A percentile compares a stretch with the other conserved stretches of the same genome.
Conservation (phyloP, 2,329 filamentous ascomycete genomes). For the Epichloe sp. region DNA sequence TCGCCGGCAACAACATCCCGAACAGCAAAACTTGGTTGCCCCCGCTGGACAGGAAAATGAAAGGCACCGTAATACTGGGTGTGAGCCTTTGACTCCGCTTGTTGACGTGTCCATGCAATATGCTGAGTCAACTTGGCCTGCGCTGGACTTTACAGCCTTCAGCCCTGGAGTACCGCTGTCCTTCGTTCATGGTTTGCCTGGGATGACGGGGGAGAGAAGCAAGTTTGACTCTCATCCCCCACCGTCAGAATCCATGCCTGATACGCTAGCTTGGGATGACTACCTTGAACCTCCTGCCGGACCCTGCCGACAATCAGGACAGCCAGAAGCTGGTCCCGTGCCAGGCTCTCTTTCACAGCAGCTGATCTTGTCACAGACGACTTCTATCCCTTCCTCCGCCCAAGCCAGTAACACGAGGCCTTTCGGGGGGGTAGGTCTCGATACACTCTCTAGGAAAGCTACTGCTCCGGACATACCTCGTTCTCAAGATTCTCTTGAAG, state of each 20-base stretch:
- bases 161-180: conserved; percentile 19
- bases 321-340: conserved; percentile 13
- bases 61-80: conserved; percentile 27
- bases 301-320: neutral
- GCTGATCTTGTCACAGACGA: conserved; percentile 36
- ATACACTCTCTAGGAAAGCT: conserved; percentile 27
- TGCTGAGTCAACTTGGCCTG: conserved; percentile 18
- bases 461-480: conserved; percentile 16
- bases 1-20: conserved; percentile 9
- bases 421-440: conserved; percentile 43
- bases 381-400: conserved; percentile 38
- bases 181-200: conserved; percentile 20
- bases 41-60: conserved; percentile 38
- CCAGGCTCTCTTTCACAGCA: conserved; percentile 38
- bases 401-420: conserved; percentile 38
- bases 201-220: conserved; percentile 12
- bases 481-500: conserved; percentile 18
- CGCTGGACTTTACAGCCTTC: conserved; percentile 29
- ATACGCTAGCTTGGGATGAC: conserved; percentile 41
- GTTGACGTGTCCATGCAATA: conserved; percentile 33
- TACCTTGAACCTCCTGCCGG: conserved; percentile 26
- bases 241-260: conserved; percentile 34
- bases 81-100: conserved; percentile 40
- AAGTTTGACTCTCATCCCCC: conserved; percentile 14
- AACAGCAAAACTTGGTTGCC: conserved; percentile 10